These are phyloP conservation scores for Apophysomyces ossiformis DNA, from an alignment of 371 early-diverging fungal species.

Conservation along the genomic window DNA sequence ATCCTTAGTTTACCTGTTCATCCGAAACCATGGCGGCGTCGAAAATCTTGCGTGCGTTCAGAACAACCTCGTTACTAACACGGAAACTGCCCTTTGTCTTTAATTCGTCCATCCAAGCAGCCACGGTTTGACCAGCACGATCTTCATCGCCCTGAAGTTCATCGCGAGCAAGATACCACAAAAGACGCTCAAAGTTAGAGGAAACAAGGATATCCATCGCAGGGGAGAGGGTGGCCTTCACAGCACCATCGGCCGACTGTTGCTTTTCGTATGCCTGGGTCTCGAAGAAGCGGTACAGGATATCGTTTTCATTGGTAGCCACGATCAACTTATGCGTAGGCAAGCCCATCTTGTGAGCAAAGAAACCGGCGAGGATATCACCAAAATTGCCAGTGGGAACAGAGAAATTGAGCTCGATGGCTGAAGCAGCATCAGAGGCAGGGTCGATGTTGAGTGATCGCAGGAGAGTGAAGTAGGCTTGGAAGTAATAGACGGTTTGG, in stretches of 20 bases:
- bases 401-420: constrained; percentile 73
- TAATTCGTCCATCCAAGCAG: constrained; percentile 83
- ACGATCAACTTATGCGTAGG: constrained; percentile 82
- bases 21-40: constrained; percentile 80
- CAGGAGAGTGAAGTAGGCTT: constrained; percentile 81
- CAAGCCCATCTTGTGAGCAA: constrained; percentile 90
- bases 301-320: constrained; percentile 97
- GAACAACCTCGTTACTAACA: constrained; percentile 66
- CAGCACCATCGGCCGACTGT: constrained; percentile 61
- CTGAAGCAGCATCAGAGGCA: constrained; percentile 49
- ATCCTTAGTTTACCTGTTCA: constrained; percentile 36
- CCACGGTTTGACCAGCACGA: constrained; percentile 65
- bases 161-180: constrained; percentile 88
- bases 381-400: constrained; percentile 99
- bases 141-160: constrained; percentile 37
- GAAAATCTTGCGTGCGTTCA: constrained; percentile 75
- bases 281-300: constrained; percentile 92
- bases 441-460: constrained; percentile 61
- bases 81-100: constrained; percentile 74
- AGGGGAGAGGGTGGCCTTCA: constrained; percentile 87
- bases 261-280: constrained; percentile 84
- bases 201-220: constrained; percentile 97
- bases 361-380: constrained; percentile 95
- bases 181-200: constrained; percentile 95
- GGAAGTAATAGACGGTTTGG: constrained; percentile 95